A percentile compares a stretch with the other conserved stretches of the same genome.
These are phyloP conservation scores for Capsicum pubescens DNA, from an alignment of 257 asterid genomes.

Conservation along the genomic window DNA sequence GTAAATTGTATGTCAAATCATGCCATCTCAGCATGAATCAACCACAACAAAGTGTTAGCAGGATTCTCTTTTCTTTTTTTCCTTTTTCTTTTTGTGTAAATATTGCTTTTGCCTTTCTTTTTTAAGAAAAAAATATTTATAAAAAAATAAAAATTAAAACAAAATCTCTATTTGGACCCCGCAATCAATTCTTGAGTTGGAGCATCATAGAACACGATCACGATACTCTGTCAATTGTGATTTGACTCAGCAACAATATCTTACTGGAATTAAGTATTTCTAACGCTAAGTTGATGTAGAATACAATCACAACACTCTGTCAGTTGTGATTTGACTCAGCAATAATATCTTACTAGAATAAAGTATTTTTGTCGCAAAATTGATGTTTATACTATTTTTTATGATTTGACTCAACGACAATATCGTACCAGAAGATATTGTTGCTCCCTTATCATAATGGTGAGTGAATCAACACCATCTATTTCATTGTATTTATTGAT, in stretches of 20 bases:
- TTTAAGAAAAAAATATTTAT: no score
- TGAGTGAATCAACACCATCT: neutral
- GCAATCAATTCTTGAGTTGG: neutral
- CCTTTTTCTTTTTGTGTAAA: neutral
- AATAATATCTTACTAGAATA: neutral
- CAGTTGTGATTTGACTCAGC: neutral
- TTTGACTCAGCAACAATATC: neutral
- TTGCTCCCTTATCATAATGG: neutral
- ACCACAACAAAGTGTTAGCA: slow-evolving; percentile 14
- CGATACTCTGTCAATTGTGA: neutral
- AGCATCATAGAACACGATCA: neutral
- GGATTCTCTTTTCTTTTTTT: neutral
- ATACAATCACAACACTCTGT: neutral
- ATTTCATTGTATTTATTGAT: neutral
- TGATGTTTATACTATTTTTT: neutral
- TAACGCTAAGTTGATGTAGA: neutral
- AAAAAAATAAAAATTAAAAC: no score
- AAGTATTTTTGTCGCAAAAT: neutral
- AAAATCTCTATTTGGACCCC: neutral
- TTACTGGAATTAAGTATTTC: neutral
- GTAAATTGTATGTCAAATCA: slow-evolving; percentile 1
- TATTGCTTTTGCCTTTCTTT: neutral
- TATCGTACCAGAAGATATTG: neutral
- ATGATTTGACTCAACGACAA: neutral
- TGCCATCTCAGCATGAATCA: neutral